Conservation (phyloP, 2,329 filamentous ascomycete genomes). For the Alternaria tenuissima region DNA sequence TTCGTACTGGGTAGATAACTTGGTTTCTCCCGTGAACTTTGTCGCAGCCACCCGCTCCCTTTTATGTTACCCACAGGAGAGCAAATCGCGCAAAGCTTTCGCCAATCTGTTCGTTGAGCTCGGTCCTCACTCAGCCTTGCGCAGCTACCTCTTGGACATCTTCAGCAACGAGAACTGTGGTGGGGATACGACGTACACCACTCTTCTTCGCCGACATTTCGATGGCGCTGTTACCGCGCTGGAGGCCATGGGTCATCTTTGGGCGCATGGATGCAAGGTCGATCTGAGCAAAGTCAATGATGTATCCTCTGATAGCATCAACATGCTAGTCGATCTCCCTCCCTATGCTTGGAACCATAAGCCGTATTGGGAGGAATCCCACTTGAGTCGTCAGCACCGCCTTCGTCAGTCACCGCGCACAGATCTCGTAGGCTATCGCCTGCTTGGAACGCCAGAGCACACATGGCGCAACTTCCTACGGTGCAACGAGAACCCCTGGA, state of each 20-base stretch:
- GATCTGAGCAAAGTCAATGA: slow-evolving; percentile 7
- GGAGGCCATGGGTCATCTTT: slow-evolving; percentile 11
- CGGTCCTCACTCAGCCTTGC: slow-evolving; percentile 15
- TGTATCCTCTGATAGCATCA: not conserved
- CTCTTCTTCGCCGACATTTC: slow-evolving; percentile 4
- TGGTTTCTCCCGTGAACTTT: slow-evolving; percentile 22
- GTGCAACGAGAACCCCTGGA: slow-evolving; percentile 19
- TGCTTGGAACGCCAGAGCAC: slow-evolving; percentile 6
- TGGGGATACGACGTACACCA: not conserved
- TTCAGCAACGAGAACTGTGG: slow-evolving; percentile 1
- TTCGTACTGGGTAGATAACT: slow-evolving; percentile 22
- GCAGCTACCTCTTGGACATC: slow-evolving; percentile 10
- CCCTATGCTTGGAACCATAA: slow-evolving; percentile 16
- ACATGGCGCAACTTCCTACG: slow-evolving; percentile 20
- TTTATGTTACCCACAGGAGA: slow-evolving; percentile 1
- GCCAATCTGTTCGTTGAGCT: slow-evolving; percentile 13
- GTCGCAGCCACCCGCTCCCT: slow-evolving; percentile 8
- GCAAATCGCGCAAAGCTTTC: slow-evolving; percentile 12
- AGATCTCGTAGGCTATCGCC: slow-evolving; percentile 15
- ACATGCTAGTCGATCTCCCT: slow-evolving; percentile 7
- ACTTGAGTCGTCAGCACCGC: slow-evolving; percentile 9
- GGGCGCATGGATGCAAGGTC: slow-evolving; percentile 9
- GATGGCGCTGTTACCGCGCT: slow-evolving; percentile 7
- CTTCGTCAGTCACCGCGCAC: slow-evolving; percentile 7
- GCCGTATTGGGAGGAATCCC: slow-evolving; percentile 9